Evolutionary conservation across 2,329 filamentous ascomycete species (phyloP), one percentile per base, ranked within the genome.

Genomic region (Alternaria arbusti): DNA sequence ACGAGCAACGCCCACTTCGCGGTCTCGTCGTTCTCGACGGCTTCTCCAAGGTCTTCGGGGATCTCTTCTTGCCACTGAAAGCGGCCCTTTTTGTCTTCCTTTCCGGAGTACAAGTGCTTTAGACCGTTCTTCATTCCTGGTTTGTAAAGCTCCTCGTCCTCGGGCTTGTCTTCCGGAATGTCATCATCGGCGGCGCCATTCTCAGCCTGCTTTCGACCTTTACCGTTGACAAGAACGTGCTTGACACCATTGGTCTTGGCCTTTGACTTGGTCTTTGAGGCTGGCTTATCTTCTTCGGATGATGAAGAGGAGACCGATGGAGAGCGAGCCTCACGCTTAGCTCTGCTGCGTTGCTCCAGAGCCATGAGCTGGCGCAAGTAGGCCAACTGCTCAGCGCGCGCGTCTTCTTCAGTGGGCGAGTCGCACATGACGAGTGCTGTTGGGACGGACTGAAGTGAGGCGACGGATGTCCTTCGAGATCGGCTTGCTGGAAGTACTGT

Each of bases 11-110:
- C 88, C 71, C 85, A 90, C 66, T 87, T 87, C 36, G 85, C 84
- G 2, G 87, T 90, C 67, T 88, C 84, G 17, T 86, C 84, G 66
- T 89, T 87, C 71, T 91, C 89, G 5, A 85, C 87, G 6, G 76
- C 71, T 15, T 74, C 66, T 15, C 74, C 74, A 9, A 78, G 59
- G 36, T 78, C 74, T 12, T 75, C 69, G 13, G 76, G 75, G 15
- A 74, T 82, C 22, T 66, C 72, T n/a, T 77, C 74, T 50, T 75
- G 72, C 76, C 76, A 78, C 50, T 75, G 73, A 30, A 76, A 78
- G 7, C 75, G 69, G 12, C 75, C 75, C 46, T 76, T 75, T 50
- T 76, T 74, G 52, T 78, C 76, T 57, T 78, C 83, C 64, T 85
- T 84, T 46, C 83, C 82, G 25, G 81, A 79, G 64, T 86, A 87